These are phyloP conservation scores for Solanum bulbocastanum DNA, from an alignment of 257 asterid genomes.

Conservation along the genomic window DNA sequence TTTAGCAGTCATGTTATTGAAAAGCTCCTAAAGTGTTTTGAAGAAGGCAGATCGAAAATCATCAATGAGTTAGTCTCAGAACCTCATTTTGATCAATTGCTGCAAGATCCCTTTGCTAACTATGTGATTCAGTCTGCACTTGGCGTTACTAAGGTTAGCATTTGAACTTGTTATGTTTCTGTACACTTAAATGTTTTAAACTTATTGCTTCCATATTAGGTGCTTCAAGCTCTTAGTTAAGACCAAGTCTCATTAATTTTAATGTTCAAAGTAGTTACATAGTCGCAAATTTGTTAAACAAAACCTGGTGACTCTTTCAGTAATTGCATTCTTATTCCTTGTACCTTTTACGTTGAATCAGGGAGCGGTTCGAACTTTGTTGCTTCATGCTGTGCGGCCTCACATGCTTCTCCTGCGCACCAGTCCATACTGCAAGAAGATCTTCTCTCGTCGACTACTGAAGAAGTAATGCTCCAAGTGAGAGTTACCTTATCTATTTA, in stretches of 20 bases:
- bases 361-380: constrained; percentile 15
- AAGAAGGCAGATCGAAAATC: constrained; percentile 16
- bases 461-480: constrained; percentile 16
- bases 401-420: constrained; percentile 14
- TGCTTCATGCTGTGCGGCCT: constrained; percentile 22
- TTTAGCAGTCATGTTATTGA: constrained; percentile 41
- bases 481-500: background rate
- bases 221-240: background rate
- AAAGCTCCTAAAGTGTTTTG: constrained; percentile 18
- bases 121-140: constrained; percentile 40
- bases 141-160: constrained; percentile 22
- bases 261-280: background rate
- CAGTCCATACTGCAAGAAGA: constrained; percentile 39
- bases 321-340: background rate
- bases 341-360: background rate
- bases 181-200: background rate
- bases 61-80: constrained; percentile 17
- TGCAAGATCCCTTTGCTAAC: constrained; percentile 39
- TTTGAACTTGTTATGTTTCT: background rate
- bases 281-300: background rate
- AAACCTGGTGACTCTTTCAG: background rate
- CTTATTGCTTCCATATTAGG: background rate
- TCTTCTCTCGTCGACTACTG: constrained; percentile 27
- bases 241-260: background rate
- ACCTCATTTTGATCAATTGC: constrained; percentile 20